phyloP scores from a whole-genome alignment of 805 yeast species.

The Cyberlindnera mycetangii region DNA sequence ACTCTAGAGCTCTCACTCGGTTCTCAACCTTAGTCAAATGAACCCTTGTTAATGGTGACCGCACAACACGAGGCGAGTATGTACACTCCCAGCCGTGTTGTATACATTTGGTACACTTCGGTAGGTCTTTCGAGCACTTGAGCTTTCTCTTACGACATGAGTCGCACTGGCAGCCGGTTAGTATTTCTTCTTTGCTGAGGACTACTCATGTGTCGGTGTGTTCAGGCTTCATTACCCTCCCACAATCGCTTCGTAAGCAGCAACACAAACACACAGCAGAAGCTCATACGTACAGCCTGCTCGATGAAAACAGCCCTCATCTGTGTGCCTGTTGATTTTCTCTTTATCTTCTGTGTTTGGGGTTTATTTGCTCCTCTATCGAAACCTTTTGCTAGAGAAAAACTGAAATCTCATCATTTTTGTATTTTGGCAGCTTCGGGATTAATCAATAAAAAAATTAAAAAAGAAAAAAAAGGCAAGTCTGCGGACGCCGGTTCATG shows the following conservation, averaged over 20 bases:
- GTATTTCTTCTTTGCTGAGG: background rate
- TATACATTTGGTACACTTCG: constrained; percentile 72
- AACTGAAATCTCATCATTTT: too few species aligned
- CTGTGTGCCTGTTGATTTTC: background rate
- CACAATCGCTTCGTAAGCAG: too few species aligned
- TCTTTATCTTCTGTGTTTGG: background rate
- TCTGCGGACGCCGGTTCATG: background rate
- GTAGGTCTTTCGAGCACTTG: constrained; percentile 75
- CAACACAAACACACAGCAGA: too few species aligned
- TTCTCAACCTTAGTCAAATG: constrained; percentile 75
- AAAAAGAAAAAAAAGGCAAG: too few species aligned
- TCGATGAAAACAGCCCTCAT: constrained; percentile 29
- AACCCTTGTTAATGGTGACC: constrained; percentile 81
- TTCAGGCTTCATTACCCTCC: too few species aligned
- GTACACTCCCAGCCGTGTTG: constrained; percentile 71
- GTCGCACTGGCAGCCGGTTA: constrained; percentile 49
- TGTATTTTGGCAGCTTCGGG: too few species aligned
- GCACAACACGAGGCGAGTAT: constrained; percentile 72
- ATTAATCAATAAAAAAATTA: too few species aligned
- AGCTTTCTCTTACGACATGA: constrained; percentile 78
- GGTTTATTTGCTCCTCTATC: background rate
- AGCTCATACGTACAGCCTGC: constrained; percentile 29
- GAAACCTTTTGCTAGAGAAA: too few species aligned
- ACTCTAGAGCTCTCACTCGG: constrained; percentile 46
- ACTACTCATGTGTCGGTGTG: too few species aligned